Percentiles rank a stretch among this genome's conserved stretches.
Evolutionary conservation across 2,329 filamentous ascomycete genomes (phyloP).

Genomic region (Paramyrothecium roridum): DNA sequence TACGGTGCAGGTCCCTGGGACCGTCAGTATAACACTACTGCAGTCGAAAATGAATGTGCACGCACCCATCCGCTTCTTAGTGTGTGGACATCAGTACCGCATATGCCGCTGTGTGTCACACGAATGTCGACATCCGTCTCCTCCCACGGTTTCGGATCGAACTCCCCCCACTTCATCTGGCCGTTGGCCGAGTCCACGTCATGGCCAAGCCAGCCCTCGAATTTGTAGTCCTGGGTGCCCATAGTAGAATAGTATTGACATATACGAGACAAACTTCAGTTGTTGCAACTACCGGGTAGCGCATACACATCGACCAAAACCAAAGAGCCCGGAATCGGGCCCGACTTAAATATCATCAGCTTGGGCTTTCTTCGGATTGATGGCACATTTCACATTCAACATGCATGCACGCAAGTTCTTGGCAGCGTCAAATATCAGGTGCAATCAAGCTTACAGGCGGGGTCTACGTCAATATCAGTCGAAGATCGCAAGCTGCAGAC

Average conservation of each 20-base stretch:
- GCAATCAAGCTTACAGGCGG: too few relatives aligned
- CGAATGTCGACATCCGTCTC: constrained; percentile 63
- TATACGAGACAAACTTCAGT: too few relatives aligned
- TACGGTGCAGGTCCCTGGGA: constrained; percentile 10
- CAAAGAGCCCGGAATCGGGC: not conserved
- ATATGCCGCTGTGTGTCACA: constrained; percentile 63
- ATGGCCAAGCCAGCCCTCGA: constrained; percentile 49
- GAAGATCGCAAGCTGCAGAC: too few relatives aligned
- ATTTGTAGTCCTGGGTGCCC: constrained; percentile 36
- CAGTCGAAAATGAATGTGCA: not conserved
- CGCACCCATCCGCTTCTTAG: constrained; percentile 50
- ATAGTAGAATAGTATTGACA: constrained; percentile 8
- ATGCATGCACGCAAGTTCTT: not conserved
- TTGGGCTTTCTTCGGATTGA: not conserved
- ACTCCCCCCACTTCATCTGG: constrained; percentile 52
- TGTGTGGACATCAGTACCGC: constrained; percentile 57
- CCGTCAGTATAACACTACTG: not conserved
- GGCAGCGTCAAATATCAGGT: too few relatives aligned
- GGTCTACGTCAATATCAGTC: too few relatives aligned
- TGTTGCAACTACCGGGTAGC: too few relatives aligned
- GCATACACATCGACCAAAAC: not conserved
- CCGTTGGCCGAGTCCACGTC: constrained; percentile 37
- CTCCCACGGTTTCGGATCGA: constrained; percentile 60
- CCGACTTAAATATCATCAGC: not conserved
- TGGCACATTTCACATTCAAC: not conserved